These are phyloP conservation scores for Blastobotrys mokoenaii DNA, from an alignment of 805 yeast genomes.

Conservation along the genomic window DNA sequence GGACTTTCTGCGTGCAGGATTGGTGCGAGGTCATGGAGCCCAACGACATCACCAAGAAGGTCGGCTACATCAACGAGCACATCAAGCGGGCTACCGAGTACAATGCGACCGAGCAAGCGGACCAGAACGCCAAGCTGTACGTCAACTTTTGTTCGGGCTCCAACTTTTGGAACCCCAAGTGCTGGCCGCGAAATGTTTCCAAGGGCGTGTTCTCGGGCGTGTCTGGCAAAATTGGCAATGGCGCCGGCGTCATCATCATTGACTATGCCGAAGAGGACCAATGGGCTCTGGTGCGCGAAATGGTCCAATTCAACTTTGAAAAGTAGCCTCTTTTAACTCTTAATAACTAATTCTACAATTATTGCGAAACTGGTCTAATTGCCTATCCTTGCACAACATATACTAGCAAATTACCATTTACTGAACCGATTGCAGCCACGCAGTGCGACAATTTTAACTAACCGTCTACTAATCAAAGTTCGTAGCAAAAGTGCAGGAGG, in stretches of 20 bases:
- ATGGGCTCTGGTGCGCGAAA: conserved; percentile 43
- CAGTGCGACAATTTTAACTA: no score
- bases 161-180: conserved; percentile 57
- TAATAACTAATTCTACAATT: no score
- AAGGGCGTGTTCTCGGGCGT: conserved; percentile 33
- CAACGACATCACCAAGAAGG: conserved; percentile 49
- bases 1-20: conserved; percentile 59
- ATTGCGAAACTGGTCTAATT: no score
- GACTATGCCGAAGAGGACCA: conserved; percentile 57
- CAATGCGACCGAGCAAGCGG: conserved; percentile 32
- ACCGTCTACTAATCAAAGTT: no score
- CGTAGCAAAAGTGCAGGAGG: no score
- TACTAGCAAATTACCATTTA: no score
- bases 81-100: conserved; percentile 45
- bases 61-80: conserved; percentile 47
- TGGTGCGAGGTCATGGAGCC: conserved; percentile 53
- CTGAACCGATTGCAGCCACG: no score
- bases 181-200: conserved; percentile 70
- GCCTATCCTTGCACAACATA: no score
- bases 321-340: no score
- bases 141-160: conserved; percentile 69
- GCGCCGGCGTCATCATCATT: conserved; percentile 56
- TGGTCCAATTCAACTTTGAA: background rate
- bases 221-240: conserved; percentile 30
- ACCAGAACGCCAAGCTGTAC: conserved; percentile 46